These are phyloP conservation scores for Calendula officinalis DNA, from an alignment of 129 eudicot genomes.

Conservation along the genomic window DNA sequence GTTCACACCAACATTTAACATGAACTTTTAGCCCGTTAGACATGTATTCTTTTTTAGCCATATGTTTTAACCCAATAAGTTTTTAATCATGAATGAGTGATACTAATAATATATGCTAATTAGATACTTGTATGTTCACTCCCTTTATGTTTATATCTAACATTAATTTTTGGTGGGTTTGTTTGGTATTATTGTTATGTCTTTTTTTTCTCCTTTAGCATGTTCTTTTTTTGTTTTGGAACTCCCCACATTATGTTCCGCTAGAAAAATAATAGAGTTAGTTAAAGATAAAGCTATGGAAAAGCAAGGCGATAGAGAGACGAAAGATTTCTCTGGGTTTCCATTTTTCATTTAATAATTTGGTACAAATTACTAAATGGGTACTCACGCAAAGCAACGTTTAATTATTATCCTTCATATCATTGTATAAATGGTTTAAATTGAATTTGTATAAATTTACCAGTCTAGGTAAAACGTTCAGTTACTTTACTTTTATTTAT, in stretches of 20 bases:
- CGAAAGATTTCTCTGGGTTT: not conserved
- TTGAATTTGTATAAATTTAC: too few relatives aligned
- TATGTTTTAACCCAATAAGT: not conserved
- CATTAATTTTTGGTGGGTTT: not conserved
- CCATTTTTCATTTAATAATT: not conserved
- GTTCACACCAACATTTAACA: too few relatives aligned
- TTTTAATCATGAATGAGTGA: slow-evolving; percentile 3
- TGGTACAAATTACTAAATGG: too few relatives aligned
- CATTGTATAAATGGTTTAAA: too few relatives aligned
- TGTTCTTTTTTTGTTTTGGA: slow-evolving; percentile 15
- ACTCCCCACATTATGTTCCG: not conserved
- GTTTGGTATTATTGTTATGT: slow-evolving; percentile 14
- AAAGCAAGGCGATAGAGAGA: slow-evolving; percentile 1
- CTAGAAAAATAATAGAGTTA: not conserved
- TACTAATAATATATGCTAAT: not conserved
- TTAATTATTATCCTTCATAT: too few relatives aligned
- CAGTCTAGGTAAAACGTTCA: too few relatives aligned
- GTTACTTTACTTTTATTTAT: too few relatives aligned
- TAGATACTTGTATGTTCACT: slow-evolving; percentile 1
- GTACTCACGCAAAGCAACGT: too few relatives aligned
- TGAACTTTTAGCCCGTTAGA: not conserved
- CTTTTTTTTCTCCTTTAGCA: slow-evolving; percentile 9
- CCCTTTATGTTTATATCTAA: not conserved
- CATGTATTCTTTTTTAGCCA: not conserved
- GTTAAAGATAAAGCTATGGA: slow-evolving; percentile 2